These are phyloP conservation scores for Phylloporus arenicola DNA, from an alignment of 768 basidiomycete genomes.

Conservation along the genomic window DNA sequence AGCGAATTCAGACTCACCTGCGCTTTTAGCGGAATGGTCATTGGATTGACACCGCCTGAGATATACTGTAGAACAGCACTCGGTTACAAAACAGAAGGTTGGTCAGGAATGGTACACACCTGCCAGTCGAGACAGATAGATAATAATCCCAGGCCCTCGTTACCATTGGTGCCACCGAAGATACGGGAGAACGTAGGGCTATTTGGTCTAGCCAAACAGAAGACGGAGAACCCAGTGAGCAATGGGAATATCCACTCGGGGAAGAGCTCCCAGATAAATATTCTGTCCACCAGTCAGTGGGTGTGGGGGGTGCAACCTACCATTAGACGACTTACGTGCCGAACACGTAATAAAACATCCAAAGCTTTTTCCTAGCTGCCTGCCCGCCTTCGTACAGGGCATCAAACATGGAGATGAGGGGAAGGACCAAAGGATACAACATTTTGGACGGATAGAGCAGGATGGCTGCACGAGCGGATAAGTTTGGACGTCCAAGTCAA, in stretches of 20 bases:
- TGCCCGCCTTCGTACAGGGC: conserved; percentile 38
- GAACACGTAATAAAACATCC: conserved; percentile 21
- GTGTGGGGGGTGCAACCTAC: conserved; percentile 7
- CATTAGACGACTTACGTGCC: conserved; percentile 21
- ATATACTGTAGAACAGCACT: conserved; percentile 18
- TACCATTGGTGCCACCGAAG: conserved; percentile 62
- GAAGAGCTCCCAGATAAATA: conserved; percentile 26
- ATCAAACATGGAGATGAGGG: conserved; percentile 25
- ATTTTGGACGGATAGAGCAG: conserved; percentile 42
- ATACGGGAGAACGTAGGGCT: conserved; percentile 34
- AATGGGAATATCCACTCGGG: conserved; percentile 46
- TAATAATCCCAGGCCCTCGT: conserved; percentile 61
- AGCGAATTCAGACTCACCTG: conserved; percentile 28
- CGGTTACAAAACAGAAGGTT: not conserved
- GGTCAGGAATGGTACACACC: conserved; percentile 23
- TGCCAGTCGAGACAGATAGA: conserved; percentile 58
- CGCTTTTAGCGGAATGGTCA: conserved; percentile 51
- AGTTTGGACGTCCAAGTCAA: not conserved
- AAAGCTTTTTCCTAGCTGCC: conserved; percentile 37
- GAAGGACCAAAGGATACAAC: conserved; percentile 35
- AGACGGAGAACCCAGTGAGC: conserved; percentile 55
- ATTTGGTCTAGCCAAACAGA: conserved; percentile 50
- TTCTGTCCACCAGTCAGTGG: conserved; percentile 24
- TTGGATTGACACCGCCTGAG: conserved; percentile 37
- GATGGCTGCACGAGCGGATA: conserved; percentile 4